Percentiles rank a stretch among this genome's conserved stretches.
Evolutionary conservation across 1,284 basidiomycete species (phyloP).

Genomic region (Sanghuangporus weigelae): DNA sequence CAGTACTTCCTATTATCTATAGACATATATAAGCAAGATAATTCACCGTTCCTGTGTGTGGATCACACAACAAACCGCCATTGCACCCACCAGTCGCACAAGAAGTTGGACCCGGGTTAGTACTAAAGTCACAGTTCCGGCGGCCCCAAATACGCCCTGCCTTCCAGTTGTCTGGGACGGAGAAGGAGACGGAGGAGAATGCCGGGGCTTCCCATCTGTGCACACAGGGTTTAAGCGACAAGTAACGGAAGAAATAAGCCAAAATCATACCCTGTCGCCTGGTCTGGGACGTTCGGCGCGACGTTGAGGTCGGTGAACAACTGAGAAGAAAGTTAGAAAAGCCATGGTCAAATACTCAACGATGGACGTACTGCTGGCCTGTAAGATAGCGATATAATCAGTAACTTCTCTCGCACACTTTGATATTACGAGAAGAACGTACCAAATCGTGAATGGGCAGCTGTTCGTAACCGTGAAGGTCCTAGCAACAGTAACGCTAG

Average conservation of each 20-base stretch:
- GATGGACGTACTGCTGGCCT: conserved; percentile 19
- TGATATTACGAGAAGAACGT: conserved; percentile 18
- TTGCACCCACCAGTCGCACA: conserved; percentile 43
- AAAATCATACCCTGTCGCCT: conserved; percentile 14
- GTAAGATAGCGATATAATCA: background rate
- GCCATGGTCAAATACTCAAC: background rate
- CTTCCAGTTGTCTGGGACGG: conserved; percentile 28
- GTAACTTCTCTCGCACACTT: background rate
- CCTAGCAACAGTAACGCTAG: conserved; percentile 32
- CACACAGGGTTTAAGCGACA: background rate
- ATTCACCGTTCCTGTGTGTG: conserved; percentile 12
- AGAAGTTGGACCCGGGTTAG: conserved; percentile 32
- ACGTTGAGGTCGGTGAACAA: conserved; percentile 22
- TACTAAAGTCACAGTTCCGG: conserved; percentile 39
- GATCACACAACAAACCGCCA: conserved; percentile 40
- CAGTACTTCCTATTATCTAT: conserved; percentile 29
- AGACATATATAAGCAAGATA: background rate
- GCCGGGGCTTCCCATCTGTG: conserved; percentile 24
- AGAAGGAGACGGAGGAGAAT: conserved; percentile 21
- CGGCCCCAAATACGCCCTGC: conserved; percentile 39
- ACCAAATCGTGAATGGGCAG: conserved; percentile 30
- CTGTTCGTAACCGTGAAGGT: conserved; percentile 32
- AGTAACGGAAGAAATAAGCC: background rate
- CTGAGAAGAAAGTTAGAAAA: conserved; percentile 13
- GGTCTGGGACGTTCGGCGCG: conserved; percentile 18